Conservation (phyloP, 2,329 filamentous ascomycete genomes). For the Colletotrichum simmondsii region DNA sequence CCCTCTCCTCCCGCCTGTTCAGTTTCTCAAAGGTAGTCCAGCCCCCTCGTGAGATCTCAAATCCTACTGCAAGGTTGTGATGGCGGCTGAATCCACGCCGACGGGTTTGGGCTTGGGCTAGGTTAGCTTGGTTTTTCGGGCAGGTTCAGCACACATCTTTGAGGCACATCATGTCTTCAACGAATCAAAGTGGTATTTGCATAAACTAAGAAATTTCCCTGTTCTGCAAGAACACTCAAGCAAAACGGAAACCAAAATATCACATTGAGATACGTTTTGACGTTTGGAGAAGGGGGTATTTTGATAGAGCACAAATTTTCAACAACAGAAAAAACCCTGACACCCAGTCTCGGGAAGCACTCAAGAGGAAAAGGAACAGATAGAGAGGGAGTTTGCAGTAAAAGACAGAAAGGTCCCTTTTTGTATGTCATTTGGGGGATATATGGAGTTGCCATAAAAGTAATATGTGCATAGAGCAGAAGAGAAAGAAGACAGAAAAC, state of each 20-base stretch:
- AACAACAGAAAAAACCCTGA: not conserved
- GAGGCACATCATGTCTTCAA: too few relatives aligned
- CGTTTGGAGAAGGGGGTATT: not conserved
- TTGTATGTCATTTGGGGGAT: not conserved
- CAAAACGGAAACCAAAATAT: not conserved
- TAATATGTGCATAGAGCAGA: conserved; percentile 18
- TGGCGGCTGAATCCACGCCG: not conserved
- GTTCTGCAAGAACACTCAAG: too few relatives aligned
- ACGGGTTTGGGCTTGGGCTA: too few relatives aligned
- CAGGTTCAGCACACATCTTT: too few relatives aligned
- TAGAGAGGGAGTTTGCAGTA: not conserved
- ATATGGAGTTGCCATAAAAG: not conserved
- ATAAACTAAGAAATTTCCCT: too few relatives aligned
- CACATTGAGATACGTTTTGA: not conserved
- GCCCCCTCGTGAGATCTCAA: not conserved
- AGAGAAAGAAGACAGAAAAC: not conserved
- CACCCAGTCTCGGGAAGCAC: not conserved
- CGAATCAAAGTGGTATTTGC: too few relatives aligned
- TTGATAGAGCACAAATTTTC: not conserved
- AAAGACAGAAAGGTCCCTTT: not conserved
- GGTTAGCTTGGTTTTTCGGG: too few relatives aligned
- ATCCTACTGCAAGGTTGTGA: not conserved
- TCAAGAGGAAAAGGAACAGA: not conserved
- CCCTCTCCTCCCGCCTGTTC: not conserved
- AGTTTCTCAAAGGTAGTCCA: not conserved